Percentiles rank a stretch among this genome's conserved stretches.
Evolutionary conservation across 2,329 filamentous ascomycete species (phyloP).

Genomic region (Atkinsonella texensis): DNA sequence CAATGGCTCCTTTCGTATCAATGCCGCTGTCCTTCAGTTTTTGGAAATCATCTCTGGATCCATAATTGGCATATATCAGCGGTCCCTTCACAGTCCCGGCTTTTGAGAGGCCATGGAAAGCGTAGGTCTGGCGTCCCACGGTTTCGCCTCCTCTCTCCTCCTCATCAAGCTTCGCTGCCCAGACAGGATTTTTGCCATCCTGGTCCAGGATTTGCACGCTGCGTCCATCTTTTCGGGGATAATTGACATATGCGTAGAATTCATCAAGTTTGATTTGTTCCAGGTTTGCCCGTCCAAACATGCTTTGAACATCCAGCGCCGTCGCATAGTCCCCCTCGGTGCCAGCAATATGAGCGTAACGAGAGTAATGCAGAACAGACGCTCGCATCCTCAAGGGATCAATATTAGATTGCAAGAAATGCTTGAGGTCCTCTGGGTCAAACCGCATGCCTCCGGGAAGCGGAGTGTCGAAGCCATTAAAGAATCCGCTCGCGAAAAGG

Average conservation of each 20-base stretch:
- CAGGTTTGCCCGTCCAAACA: slow-evolving; percentile 60
- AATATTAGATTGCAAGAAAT: slow-evolving; percentile 61
- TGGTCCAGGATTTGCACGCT: slow-evolving; percentile 68
- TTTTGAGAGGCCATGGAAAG: slow-evolving; percentile 84
- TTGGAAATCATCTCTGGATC: slow-evolving; percentile 73
- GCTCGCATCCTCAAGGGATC: slow-evolving; percentile 59
- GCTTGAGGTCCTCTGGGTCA: slow-evolving; percentile 70
- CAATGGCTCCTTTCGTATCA: slow-evolving; percentile 67
- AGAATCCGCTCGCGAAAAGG: slow-evolving; percentile 75
- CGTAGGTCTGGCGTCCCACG: slow-evolving; percentile 55
- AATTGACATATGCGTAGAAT: slow-evolving; percentile 87
- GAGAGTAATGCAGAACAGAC: slow-evolving; percentile 64
- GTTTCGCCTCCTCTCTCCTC: slow-evolving; percentile 51
- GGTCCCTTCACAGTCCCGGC: slow-evolving; percentile 77
- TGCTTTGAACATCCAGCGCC: slow-evolving; percentile 70
- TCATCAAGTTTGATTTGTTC: slow-evolving; percentile 67
- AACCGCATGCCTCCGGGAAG: slow-evolving; percentile 57
- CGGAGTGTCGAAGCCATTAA: slow-evolving; percentile 51
- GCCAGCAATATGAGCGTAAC: slow-evolving; percentile 84
- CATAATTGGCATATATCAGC: slow-evolving; percentile 86
- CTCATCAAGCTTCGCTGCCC: slow-evolving; percentile 80
- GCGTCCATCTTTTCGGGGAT: slow-evolving; percentile 65
- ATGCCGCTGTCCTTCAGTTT: slow-evolving; percentile 58
- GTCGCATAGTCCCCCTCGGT: slow-evolving; percentile 83
- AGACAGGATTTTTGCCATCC: slow-evolving; percentile 47